Conservation (phyloP, 805 yeast species). For the Saturnispora dispora region DNA sequence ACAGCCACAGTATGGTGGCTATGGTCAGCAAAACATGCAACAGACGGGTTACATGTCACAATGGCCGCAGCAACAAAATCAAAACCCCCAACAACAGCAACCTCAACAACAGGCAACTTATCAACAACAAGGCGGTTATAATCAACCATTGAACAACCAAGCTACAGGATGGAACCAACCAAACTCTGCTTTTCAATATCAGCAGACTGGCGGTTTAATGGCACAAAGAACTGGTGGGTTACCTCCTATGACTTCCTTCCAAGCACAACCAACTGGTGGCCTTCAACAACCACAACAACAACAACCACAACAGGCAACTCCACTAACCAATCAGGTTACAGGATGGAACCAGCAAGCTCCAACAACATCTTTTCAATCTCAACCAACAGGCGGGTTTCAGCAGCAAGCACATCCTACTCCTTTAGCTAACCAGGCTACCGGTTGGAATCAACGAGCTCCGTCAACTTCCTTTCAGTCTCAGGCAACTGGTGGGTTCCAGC, state of each 20-base stretch:
- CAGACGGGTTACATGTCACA: constrained; percentile 22
- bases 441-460: constrained; percentile 23
- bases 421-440: constrained; percentile 31
- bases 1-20: constrained; percentile 17
- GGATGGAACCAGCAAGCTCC: constrained; percentile 28
- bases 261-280: not conserved
- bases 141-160: constrained; percentile 23
- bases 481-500: constrained; percentile 20
- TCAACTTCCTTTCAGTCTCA: constrained; percentile 15
- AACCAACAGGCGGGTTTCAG: constrained; percentile 21
- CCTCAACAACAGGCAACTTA: constrained; percentile 6
- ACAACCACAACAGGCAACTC: constrained; percentile 10
- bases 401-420: constrained; percentile 14
- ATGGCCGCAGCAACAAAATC: constrained; percentile 18
- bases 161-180: constrained; percentile 31
- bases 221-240: constrained; percentile 13
- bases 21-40: constrained; percentile 14
- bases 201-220: constrained; percentile 13
- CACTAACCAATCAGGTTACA: constrained; percentile 29
- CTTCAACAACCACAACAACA: constrained; percentile 12
- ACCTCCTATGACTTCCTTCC: constrained; percentile 9
- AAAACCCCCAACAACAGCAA: constrained; percentile 10
- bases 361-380: constrained; percentile 7
- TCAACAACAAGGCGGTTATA: not conserved
- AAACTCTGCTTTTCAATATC: constrained; percentile 22